phyloP scores from a whole-genome alignment of 2,329 filamentous ascomycete genomes.

The Monilinia vaccinii-corymbosi region DNA sequence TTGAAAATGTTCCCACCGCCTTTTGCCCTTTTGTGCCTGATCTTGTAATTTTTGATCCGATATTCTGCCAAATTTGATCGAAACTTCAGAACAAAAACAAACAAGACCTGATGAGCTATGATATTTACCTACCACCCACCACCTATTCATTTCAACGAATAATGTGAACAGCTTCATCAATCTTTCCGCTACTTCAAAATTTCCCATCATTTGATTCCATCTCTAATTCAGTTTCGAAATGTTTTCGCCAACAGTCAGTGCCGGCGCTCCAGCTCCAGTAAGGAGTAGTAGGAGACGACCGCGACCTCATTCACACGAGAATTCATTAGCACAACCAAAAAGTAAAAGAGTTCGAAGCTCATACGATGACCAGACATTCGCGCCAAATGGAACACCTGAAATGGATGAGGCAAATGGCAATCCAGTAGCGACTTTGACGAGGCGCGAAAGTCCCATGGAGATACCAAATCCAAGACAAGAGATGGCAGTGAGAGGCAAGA shows the following conservation, averaged over 20 bases:
- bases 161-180: not conserved
- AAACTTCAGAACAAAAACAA: not conserved
- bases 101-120: not conserved
- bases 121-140: not conserved
- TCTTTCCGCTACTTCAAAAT: not conserved
- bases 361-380: constrained; percentile 47
- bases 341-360: constrained; percentile 53
- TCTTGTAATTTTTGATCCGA: not conserved
- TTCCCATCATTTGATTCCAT: not conserved
- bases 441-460: constrained; percentile 26
- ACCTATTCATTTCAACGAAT: not conserved
- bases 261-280: constrained; percentile 44
- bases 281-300: constrained; percentile 50
- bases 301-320: constrained; percentile 49
- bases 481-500: constrained; percentile 52
- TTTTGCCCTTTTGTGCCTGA: not conserved
- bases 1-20: not conserved
- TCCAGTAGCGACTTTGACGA: constrained; percentile 34
- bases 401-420: constrained; percentile 48
- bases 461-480: constrained; percentile 33
- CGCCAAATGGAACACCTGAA: constrained; percentile 39
- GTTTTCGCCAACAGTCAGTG: constrained; percentile 49
- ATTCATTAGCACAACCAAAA: constrained; percentile 46
- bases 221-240: constrained; percentile 31
- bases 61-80: not conserved